phyloP scores from a whole-genome alignment of 73 alveolate species.

The Tetrahymena borealis region DNA sequence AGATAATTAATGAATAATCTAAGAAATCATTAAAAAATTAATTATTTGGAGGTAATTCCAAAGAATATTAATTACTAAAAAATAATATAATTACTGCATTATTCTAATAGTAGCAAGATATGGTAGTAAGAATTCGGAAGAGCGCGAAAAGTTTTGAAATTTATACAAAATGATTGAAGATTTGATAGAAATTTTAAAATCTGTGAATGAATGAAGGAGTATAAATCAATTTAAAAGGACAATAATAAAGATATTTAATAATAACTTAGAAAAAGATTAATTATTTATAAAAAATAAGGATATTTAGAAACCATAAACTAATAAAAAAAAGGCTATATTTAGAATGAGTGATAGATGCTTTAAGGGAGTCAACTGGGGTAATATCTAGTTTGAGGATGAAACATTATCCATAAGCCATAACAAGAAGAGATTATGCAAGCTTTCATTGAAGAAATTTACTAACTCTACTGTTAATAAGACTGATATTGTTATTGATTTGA shows the following conservation, averaged over 20 bases:
- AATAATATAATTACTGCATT: neutral
- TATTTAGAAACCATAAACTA: too few species aligned
- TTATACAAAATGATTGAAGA: neutral
- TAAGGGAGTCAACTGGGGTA: neutral
- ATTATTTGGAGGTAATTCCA: neutral
- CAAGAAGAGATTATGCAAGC: neutral
- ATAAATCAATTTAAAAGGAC: neutral
- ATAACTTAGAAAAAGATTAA: neutral
- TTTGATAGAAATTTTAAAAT: neutral
- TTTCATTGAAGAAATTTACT: neutral
- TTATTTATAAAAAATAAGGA: neutral
- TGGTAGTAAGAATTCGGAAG: neutral
- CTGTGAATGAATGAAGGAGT: neutral
- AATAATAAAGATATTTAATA: neutral
- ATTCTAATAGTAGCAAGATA: neutral
- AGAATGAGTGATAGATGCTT: neutral
- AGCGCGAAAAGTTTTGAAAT: constrained; percentile 2
- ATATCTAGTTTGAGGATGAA: neutral
- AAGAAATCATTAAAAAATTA: neutral
- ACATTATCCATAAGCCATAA: neutral
- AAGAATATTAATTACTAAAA: neutral
- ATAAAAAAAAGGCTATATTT: neutral
- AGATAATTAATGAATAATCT: too few species aligned
- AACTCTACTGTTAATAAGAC: neutral
- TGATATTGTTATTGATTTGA: neutral